Conservation (phyloP, 2,329 filamentous ascomycete genomes). For the Coleophoma eucalyptorum region DNA sequence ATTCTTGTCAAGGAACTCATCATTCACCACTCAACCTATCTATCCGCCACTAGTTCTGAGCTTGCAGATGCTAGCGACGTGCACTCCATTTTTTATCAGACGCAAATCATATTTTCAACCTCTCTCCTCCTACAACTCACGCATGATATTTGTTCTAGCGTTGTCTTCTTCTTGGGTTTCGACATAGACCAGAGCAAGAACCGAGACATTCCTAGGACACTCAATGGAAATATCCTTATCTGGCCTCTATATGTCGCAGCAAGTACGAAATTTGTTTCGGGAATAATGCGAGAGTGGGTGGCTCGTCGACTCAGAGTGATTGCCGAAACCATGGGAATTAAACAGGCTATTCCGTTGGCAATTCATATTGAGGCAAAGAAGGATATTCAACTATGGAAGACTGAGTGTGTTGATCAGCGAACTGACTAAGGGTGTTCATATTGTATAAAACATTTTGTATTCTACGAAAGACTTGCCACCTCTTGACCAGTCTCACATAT, state of each 20-base stretch:
- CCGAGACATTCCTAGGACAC: slow-evolving; percentile 8
- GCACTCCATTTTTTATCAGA: slow-evolving; percentile 5
- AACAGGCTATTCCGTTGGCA: slow-evolving; percentile 19
- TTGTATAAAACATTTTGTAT: too few relatives aligned
- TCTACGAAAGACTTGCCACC: too few relatives aligned
- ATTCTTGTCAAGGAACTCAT: slow-evolving; percentile 22
- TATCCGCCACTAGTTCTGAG: slow-evolving; percentile 6
- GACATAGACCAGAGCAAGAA: slow-evolving; percentile 1
- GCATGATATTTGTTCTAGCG: slow-evolving; percentile 21
- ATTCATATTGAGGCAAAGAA: slow-evolving; percentile 1
- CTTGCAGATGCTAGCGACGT: too few relatives aligned
- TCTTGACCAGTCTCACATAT: too few relatives aligned
- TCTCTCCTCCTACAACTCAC: slow-evolving; percentile 14
- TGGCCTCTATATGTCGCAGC: slow-evolving; percentile 23
- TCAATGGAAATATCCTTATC: slow-evolving; percentile 18
- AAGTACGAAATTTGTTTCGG: slow-evolving; percentile 13
- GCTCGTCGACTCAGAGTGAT: slow-evolving; percentile 17
- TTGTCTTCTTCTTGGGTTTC: slow-evolving; percentile 17
- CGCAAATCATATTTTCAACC: slow-evolving; percentile 12
- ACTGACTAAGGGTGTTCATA: too few relatives aligned
- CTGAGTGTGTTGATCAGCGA: too few relatives aligned
- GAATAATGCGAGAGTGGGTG: slow-evolving; percentile 20
- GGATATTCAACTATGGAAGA: background rate
- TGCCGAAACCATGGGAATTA: slow-evolving; percentile 18
- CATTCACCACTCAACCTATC: slow-evolving; percentile 15